These are phyloP conservation scores for Leishmania guyanensis DNA, from an alignment of 208 protist species.

Conservation along the genomic window DNA sequence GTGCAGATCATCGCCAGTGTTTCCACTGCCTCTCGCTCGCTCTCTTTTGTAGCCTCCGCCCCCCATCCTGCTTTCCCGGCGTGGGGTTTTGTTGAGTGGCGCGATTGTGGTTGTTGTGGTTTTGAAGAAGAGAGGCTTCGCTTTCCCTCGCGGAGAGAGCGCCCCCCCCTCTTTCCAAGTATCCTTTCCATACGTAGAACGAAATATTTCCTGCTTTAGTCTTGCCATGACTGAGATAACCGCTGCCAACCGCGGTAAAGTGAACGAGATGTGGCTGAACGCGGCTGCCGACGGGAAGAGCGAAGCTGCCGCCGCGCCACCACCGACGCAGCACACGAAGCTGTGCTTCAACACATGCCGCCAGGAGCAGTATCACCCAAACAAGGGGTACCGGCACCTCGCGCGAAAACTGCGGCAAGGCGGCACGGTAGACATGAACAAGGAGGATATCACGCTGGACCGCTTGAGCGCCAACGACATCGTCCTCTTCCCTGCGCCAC, in stretches of 20 bases:
- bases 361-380: slow-evolving; percentile 87
- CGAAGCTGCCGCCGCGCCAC: slow-evolving; percentile 12
- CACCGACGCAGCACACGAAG: slow-evolving; percentile 36
- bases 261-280: slow-evolving; percentile 2
- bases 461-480: slow-evolving; percentile 72
- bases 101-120: background rate
- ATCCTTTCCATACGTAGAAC: background rate
- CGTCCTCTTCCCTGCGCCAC: slow-evolving; percentile 80
- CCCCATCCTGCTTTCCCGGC: background rate
- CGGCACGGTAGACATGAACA: slow-evolving; percentile 88
- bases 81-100: background rate
- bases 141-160: too few relatives aligned
- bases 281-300: background rate
- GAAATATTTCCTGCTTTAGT: background rate
- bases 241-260: slow-evolving; percentile 1
- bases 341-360: slow-evolving; percentile 92
- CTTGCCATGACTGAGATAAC: slow-evolving; percentile 30
- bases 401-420: slow-evolving; percentile 75
- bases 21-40: background rate
- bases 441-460: slow-evolving; percentile 88
- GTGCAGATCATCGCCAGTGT: background rate
- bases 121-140: background rate
- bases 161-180: background rate
- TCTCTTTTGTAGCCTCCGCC: background rate
- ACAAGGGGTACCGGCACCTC: slow-evolving; percentile 89